These are phyloP conservation scores for Podospora pseudopauciseta DNA, from an alignment of 495 filamentous ascomycete species.

Conservation along the genomic window DNA sequence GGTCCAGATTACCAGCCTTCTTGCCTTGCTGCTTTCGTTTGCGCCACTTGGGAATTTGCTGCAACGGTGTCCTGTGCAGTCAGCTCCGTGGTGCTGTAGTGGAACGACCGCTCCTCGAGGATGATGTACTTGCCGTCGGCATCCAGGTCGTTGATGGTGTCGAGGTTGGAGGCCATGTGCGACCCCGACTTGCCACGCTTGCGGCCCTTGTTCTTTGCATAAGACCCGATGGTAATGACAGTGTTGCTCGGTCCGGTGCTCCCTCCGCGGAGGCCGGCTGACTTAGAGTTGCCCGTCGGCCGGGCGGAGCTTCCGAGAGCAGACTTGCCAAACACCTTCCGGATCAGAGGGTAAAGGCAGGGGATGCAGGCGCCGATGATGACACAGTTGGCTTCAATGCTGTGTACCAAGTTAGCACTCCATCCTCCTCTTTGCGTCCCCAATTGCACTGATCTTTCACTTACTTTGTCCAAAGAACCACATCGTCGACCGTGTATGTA, in stretches of 20 bases:
- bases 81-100: conserved; percentile 17
- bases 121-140: conserved; percentile 23
- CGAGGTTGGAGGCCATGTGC: conserved; percentile 13
- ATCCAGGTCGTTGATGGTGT: conserved; percentile 17
- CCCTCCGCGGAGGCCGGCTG: not conserved
- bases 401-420: not conserved
- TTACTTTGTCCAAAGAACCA: conserved; percentile 30
- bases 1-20: not conserved
- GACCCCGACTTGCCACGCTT: conserved; percentile 1
- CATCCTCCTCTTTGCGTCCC: not conserved
- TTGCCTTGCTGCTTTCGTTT: not conserved
- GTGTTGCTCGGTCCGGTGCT: conserved; percentile 8
- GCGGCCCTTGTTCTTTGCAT: conserved; percentile 18
- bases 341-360: conserved; percentile 23
- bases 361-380: conserved; percentile 28
- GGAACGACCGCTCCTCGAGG: conserved; percentile 23
- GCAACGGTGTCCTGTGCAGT: not conserved
- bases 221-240: conserved; percentile 26
- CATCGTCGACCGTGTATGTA: conserved; percentile 25
- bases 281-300: not conserved
- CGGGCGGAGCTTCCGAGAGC: conserved; percentile 15
- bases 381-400: conserved; percentile 27
- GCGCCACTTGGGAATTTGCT: not conserved
- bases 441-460: not conserved
- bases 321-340: conserved; percentile 19